phyloP scores from a whole-genome alignment of 2,329 filamentous ascomycete genomes.

The Colletotrichum karsti region DNA sequence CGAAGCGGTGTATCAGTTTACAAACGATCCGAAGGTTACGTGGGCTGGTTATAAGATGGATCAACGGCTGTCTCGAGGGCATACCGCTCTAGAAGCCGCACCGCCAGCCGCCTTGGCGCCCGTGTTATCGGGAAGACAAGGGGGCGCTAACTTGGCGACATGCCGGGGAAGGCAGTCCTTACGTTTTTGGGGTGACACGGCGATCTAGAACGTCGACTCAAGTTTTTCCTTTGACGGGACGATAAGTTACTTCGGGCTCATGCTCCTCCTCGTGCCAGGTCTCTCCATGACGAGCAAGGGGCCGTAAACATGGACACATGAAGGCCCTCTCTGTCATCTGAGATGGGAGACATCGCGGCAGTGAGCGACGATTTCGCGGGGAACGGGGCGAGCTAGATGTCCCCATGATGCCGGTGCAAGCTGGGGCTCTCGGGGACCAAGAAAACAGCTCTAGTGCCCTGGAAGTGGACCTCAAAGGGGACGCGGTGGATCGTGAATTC shows the following conservation, averaged over 20 bases:
- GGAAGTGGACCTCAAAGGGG: not conserved
- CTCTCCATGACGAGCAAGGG: not conserved
- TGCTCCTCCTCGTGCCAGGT: not conserved
- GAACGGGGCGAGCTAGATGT: not conserved
- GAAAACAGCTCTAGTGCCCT: constrained; percentile 2
- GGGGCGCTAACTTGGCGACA: constrained; percentile 6
- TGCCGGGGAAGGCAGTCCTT: not conserved
- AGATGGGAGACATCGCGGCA: not conserved
- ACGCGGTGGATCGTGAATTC: not conserved
- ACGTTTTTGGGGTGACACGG: not conserved
- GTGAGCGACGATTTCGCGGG: not conserved
- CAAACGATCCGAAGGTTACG: not conserved
- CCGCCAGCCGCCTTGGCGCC: constrained; percentile 29
- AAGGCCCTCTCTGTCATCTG: not conserved
- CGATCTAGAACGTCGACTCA: not conserved
- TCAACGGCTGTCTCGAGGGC: constrained; percentile 17
- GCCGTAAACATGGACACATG: not conserved
- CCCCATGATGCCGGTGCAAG: constrained; percentile 7
- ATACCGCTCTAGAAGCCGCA: constrained; percentile 23
- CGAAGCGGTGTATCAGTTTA: not conserved
- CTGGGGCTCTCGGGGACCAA: constrained; percentile 9
- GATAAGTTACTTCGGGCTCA: not conserved
- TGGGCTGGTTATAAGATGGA: constrained; percentile 1
- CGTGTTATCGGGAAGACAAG: constrained; percentile 14
- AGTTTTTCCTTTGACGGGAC: not conserved